phyloP scores from a whole-genome alignment of 768 basidiomycete species.

The Trametes meyenii region DNA sequence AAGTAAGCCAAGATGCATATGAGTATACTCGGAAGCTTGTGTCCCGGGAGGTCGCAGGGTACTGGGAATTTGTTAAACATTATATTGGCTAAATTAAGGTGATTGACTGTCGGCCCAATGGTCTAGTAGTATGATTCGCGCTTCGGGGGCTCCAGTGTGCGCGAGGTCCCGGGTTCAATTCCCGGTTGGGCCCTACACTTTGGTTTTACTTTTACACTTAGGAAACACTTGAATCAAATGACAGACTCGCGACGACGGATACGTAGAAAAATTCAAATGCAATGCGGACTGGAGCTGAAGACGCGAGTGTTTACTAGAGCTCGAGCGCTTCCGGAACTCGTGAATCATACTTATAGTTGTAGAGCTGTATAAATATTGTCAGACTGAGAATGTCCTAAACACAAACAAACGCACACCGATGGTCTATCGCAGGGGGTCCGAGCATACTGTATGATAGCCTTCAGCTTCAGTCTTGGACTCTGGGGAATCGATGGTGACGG shows the following conservation, averaged over 20 bases:
- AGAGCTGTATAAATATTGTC: too few relatives aligned
- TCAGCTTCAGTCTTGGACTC: too few relatives aligned
- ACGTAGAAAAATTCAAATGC: neutral
- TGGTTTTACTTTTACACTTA: neutral
- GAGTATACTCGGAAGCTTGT: neutral
- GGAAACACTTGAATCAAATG: neutral
- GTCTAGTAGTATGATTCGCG: conserved; percentile 20
- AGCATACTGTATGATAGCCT: too few relatives aligned
- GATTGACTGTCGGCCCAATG: conserved; percentile 18
- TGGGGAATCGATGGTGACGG: too few relatives aligned
- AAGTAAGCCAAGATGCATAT: too few relatives aligned
- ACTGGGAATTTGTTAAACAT: neutral
- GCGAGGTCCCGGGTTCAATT: conserved; percentile 20
- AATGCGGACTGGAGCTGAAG: neutral
- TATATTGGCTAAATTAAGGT: neutral
- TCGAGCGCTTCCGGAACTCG: too few relatives aligned
- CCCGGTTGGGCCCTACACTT: conserved; percentile 10
- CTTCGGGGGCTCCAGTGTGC: conserved; percentile 9
- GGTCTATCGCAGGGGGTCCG: too few relatives aligned
- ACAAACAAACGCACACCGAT: too few relatives aligned
- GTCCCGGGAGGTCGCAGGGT: neutral
- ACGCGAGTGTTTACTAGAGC: too few relatives aligned
- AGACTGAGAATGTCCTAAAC: too few relatives aligned
- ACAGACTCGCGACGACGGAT: neutral
- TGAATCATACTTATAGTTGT: too few relatives aligned